Evolutionary conservation across 2,329 filamentous ascomycete genomes (phyloP).

Genomic region (Trichoderma cornu-damae): DNA sequence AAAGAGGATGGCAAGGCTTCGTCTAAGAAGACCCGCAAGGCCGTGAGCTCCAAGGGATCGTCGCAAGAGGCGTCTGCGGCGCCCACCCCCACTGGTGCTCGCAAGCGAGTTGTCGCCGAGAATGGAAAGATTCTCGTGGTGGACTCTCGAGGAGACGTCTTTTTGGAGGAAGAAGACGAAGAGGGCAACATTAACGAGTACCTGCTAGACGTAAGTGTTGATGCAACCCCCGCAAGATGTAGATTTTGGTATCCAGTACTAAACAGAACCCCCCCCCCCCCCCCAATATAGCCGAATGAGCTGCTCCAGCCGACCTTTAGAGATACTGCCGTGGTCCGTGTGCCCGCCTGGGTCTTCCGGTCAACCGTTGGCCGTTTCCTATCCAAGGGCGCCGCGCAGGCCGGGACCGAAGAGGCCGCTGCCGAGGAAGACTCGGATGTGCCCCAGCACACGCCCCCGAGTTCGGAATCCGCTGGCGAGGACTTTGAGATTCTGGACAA

Average conservation of each 20-base stretch:
- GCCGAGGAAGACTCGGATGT: slow-evolving; percentile 44
- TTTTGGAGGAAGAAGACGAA: slow-evolving; percentile 85
- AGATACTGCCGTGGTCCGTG: slow-evolving; percentile 76
- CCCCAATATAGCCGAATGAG: slow-evolving; percentile 65
- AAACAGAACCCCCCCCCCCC: too few species aligned
- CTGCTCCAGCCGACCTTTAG: slow-evolving; percentile 69
- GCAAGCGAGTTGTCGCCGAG: slow-evolving; percentile 84
- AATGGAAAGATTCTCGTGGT: slow-evolving; percentile 95
- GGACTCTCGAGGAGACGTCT: slow-evolving; percentile 87
- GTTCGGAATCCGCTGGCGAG: slow-evolving; percentile 53
- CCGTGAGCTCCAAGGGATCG: slow-evolving; percentile 23
- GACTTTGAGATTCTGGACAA: slow-evolving; percentile 61
- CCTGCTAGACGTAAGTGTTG: slow-evolving; percentile 71
- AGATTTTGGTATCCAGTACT: neutral
- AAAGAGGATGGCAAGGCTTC: slow-evolving; percentile 60
- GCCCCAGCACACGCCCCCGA: slow-evolving; percentile 48
- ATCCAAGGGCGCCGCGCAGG: slow-evolving; percentile 33
- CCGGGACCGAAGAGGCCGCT: slow-evolving; percentile 36
- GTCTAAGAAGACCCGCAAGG: slow-evolving; percentile 41
- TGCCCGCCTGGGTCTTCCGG: slow-evolving; percentile 69
- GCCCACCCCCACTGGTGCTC: slow-evolving; percentile 63
- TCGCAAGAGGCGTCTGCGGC: slow-evolving; percentile 45
- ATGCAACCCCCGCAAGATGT: neutral
- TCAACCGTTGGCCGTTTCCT: slow-evolving; percentile 50
- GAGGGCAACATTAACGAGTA: slow-evolving; percentile 80